Evolutionary conservation across 1,139 yeast genomes (phyloP), one percentile per base, ranked within the genome.

Genomic region (Candida labiduridarum): DNA sequence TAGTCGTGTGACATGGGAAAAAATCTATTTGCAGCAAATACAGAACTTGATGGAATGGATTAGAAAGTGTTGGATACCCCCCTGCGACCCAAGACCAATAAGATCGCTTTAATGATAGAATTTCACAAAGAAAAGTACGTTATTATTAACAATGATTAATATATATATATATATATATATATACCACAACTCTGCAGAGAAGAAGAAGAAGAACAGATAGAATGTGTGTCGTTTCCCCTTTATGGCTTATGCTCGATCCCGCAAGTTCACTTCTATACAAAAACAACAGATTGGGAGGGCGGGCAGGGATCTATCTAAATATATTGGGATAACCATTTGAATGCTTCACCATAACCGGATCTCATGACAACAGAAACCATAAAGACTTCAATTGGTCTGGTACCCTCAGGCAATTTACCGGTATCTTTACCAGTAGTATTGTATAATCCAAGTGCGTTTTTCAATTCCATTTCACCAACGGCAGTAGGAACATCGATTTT

Each of bases 311-410:
- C 11, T n/a, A 31, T 40, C 53, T 80, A 91, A 64, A 92, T 92
- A 72, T 88, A 91, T 75, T 91, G 96, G 55, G 97, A 88, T 68
- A 92, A 83, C 97, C 97, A 91, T 79, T 88, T 88, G 82, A 91
- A 90, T 56, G 96, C 97, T 61, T 91, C 97, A 53, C 95, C 94
- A 72, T 91, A 91, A 60, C 97, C 97, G 69, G 89, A 89, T 80
- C 97, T 89, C 96, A 89, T 87, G 51, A 90, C 96, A 56, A 94
- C 96, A 31, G 97, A 90, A 71, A 96, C 94, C 98, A 95, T 94
- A 73, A 84, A 95, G 45, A 94, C 85, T 75, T 94, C 99, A 54
- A 94, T 85, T 48, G 99, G 98, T 77, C 99, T 87, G 61, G 81
- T 80, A 55, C 85, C 87, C 55, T 85, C 91, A 38, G 82, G 80